Evolutionary conservation across 164 flowering plant species (phyloP), one percentile per base, ranked within the genome.

Genomic region (Magnolia officinalis): DNA sequence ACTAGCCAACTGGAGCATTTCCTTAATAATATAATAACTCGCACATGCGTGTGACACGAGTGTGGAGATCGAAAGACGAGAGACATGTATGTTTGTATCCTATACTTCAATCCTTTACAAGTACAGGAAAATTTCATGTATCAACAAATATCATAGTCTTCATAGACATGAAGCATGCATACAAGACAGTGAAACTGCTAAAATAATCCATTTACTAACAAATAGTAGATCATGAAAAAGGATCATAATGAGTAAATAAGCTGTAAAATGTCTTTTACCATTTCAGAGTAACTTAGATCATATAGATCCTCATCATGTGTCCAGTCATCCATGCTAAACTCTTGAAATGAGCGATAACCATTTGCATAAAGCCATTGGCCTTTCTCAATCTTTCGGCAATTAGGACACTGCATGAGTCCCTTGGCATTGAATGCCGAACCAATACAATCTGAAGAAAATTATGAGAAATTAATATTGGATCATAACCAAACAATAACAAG

Each of bases 341-440:
- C 98, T 10, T 90, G 83, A 72, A 82, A 65, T 37, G 92, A 79
- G 23, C 90, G 89, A 72, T 77, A 84, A 59, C 94, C 90, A 79
- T 83, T 88, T 45, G 95, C 87, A 84, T 74, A 92, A 55, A 84
- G 92, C 98, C 98, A 94, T 63, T 90, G 95, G 23, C 98, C 97
- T 78, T 89, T 87, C 81, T 94, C 98, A 82, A 89, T 82, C 86
- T 92, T 91, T 74, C 97, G 86, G 73, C 98, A 94, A 83, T 94
- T 94, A 49, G 98, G 98, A 84, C 98, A 94, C 75, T 94, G 95
- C 98, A 94, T 94, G 24, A 81, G 88, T 73, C 97, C 97, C 83
- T 94, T 94, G 24, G 80, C 73, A 73, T 94, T 94, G 81, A 94
- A 94, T 55, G 92, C 95, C 18, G 98, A 94, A 72, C 98, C 98